Evolutionary conservation across 345 rosid species (phyloP).

Genomic region (Salix udensis): DNA sequence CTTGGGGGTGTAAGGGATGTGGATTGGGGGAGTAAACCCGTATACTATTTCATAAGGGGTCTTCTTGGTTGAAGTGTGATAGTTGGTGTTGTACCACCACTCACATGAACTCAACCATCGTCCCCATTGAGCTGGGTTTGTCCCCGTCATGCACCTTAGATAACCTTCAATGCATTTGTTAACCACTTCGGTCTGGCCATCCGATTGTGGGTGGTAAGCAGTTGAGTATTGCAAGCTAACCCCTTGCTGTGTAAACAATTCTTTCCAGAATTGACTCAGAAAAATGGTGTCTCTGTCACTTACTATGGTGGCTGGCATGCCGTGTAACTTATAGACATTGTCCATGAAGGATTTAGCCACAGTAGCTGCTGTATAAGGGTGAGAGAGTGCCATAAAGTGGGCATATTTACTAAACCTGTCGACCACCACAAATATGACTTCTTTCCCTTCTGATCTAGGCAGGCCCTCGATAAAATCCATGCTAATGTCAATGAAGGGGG

Average conservation of each 20-base stretch:
- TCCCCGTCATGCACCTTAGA: not conserved
- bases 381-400: not conserved
- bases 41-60: too few relatives aligned
- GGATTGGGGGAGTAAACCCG: too few relatives aligned
- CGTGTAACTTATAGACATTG: too few relatives aligned
- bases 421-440: too few relatives aligned
- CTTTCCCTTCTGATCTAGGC: too few relatives aligned
- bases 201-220: not conserved
- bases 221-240: not conserved
- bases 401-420: not conserved
- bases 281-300: too few relatives aligned
- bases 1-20: too few relatives aligned
- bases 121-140: accelerated
- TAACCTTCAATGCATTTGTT: not conserved
- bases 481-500: too few relatives aligned
- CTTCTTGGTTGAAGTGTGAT: too few relatives aligned
- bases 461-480: too few relatives aligned
- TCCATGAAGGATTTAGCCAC: not conserved
- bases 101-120: not conserved
- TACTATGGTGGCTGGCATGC: accelerated
- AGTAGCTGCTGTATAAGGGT: not conserved
- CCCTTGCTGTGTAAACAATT: not conserved
- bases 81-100: too few relatives aligned
- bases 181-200: not conserved
- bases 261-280: not conserved